phyloP scores from a whole-genome alignment of 371 early-diverging fungal genomes.

The Syncephalastrum monosporum region DNA sequence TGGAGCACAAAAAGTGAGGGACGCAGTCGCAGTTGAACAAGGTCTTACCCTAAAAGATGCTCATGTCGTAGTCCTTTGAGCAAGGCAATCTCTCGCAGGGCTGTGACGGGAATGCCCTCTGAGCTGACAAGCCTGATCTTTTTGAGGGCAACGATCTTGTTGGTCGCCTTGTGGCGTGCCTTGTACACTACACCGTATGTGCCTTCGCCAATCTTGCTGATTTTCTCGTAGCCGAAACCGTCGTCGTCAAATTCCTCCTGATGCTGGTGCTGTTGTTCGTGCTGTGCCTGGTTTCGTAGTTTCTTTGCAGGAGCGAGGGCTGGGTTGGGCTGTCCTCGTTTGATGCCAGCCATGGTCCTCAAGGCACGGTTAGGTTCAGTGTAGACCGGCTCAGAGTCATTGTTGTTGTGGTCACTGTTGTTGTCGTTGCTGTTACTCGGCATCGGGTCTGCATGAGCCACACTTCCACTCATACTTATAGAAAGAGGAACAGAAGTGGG shows the following conservation, averaged over 20 bases:
- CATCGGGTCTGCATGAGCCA: too few species aligned
- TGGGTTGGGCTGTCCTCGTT: too few species aligned
- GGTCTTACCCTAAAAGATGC: conserved; percentile 82
- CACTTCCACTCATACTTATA: too few species aligned
- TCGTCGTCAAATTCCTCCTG: conserved; percentile 12
- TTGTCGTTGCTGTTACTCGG: too few species aligned
- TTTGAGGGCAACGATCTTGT: conserved; percentile 90
- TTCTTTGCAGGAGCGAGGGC: too few species aligned
- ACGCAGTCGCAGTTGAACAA: not conserved
- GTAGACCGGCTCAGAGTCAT: too few species aligned
- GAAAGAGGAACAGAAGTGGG: too few species aligned
- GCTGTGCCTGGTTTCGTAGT: too few species aligned
- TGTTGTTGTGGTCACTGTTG: too few species aligned
- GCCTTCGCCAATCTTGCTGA: conserved; percentile 97
- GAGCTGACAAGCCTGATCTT: conserved; percentile 89
- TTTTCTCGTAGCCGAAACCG: conserved; percentile 64
- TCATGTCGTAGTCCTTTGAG: conserved; percentile 94
- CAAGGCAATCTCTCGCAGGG: conserved; percentile 96
- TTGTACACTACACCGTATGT: conserved; percentile 98
- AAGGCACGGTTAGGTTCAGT: too few species aligned
- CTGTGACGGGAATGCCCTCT: conserved; percentile 93
- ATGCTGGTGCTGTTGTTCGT: conserved; percentile 2
- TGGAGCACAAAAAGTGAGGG: not conserved
- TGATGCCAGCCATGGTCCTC: too few species aligned
- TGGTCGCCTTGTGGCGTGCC: conserved; percentile 75